Evolutionary conservation across 108 stramenopile genomes (phyloP), one percentile per base, ranked within the genome.

Genomic region (Cyclotella distinguenda): DNA sequence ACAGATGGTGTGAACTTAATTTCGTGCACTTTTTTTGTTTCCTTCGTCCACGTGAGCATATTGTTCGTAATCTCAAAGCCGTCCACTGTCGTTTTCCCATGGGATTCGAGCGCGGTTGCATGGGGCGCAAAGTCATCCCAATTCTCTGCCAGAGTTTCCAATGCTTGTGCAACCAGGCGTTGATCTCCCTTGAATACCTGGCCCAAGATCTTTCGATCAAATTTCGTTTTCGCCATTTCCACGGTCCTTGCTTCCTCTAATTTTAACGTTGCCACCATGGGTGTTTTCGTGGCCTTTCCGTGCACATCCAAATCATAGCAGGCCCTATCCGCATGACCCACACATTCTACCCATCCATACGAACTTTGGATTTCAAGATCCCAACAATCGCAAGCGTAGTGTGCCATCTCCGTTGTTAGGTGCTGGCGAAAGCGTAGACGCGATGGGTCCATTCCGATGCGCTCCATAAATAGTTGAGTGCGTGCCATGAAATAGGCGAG

Each of bases 331-430:
- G 99, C 99, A 79, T 99, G 99, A 23, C 99, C 99, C 19, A 98
- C 99, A 69, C 99, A 99, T 69, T 99, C 99, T 13, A 97, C 91
- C 99, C 99, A 99, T 42, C 99, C 99, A 76, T 97, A 97, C 27
- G 89, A 86, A 18, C 89, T 88, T 74, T 97, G 67, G 60, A 99
- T 98, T 85, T 99, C 99, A 66, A 98, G 82, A 82, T 99, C 99
- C 99, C 99, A 99, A 84, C 99, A 99, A 83, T 99, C 99, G 35
- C 91, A 90, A 9, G 98, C 99, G 68, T 99, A 99, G 80, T 99
- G 99, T 10, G 99, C 97, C 99, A 99, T 99, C 88, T 99, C 99
- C 6, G 98, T 99, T 9, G 77, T 80, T 58, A 99, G 86, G 68
- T 99, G 99, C 87, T 99, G 99, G 36, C 99, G 95, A 80, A 99